Percentiles rank a stretch among this genome's conserved stretches.
These are phyloP conservation scores for Apiotrichum domesticum DNA, from an alignment of 1,284 basidiomycete genomes.

Conservation along the genomic window DNA sequence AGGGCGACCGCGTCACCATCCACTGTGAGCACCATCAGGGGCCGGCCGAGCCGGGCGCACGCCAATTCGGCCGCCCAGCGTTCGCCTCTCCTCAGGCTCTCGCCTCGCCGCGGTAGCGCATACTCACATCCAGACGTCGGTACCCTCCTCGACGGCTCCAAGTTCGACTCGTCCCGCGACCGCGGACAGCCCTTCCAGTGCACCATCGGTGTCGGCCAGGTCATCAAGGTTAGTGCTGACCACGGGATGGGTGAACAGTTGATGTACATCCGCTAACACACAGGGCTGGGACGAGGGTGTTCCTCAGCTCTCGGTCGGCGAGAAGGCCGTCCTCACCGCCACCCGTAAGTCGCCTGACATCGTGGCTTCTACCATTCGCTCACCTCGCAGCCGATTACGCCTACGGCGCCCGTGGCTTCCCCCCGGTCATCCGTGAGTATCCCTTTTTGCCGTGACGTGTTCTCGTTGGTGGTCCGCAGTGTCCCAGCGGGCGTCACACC, in stretches of 20 bases:
- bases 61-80: too few relatives aligned
- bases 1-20: slow-evolving; percentile 40
- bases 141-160: slow-evolving; percentile 47
- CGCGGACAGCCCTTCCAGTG: slow-evolving; percentile 60
- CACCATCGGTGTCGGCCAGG: slow-evolving; percentile 65
- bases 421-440: slow-evolving; percentile 58
- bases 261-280: slow-evolving; percentile 4
- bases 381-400: slow-evolving; percentile 23
- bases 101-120: too few relatives aligned
- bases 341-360: slow-evolving; percentile 22
- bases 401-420: slow-evolving; percentile 53
- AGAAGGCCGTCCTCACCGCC: slow-evolving; percentile 63
- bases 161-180: slow-evolving; percentile 50
- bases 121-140: slow-evolving; percentile 40
- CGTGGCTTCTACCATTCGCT: slow-evolving; percentile 5
- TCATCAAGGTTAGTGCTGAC: slow-evolving; percentile 55
- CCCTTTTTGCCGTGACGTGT: too few relatives aligned
- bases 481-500: too few relatives aligned
- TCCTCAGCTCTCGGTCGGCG: slow-evolving; percentile 64
- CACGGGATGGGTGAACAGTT: slow-evolving; percentile 7
- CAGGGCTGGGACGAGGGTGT: slow-evolving; percentile 85
- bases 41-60: too few relatives aligned
- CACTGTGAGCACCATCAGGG: slow-evolving; percentile 37
- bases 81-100: too few relatives aligned
- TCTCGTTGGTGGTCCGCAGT: too few relatives aligned